phyloP scores from a whole-genome alignment of 2,329 filamentous ascomycete genomes.

The Thielaviopsis musarum region DNA sequence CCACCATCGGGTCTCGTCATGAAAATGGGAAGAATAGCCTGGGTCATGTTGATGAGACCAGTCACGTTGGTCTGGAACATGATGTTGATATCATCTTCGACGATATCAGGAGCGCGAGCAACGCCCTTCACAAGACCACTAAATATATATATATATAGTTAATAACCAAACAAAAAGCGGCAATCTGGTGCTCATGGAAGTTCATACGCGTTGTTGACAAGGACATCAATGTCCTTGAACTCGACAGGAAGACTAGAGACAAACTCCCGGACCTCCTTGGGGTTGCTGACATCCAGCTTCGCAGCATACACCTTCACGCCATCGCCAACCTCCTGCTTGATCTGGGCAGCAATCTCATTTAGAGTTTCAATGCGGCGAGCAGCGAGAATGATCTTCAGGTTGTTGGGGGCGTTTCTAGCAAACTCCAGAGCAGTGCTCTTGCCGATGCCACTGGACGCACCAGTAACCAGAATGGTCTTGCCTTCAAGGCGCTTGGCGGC shows the following conservation, averaged over 20 bases:
- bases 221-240: constrained; percentile 68
- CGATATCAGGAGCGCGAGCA: constrained; percentile 70
- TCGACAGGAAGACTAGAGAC: constrained; percentile 59
- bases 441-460: constrained; percentile 86
- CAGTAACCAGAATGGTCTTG: constrained; percentile 86
- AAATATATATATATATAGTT: constrained; percentile 20
- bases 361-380: constrained; percentile 72
- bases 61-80: constrained; percentile 94
- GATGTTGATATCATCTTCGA: constrained; percentile 59
- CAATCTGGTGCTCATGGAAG: constrained; percentile 13
- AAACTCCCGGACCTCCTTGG: constrained; percentile 56
- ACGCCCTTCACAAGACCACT: constrained; percentile 83
- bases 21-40: constrained; percentile 72
- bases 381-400: constrained; percentile 72
- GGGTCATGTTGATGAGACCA: constrained; percentile 91
- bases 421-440: constrained; percentile 76
- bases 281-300: constrained; percentile 72
- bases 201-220: constrained; percentile 88
- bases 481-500: constrained; percentile 71
- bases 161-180: constrained; percentile 10
- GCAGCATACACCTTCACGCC: constrained; percentile 72
- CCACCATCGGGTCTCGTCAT: constrained; percentile 59
- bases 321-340: constrained; percentile 56
- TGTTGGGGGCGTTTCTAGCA: constrained; percentile 62
- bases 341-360: constrained; percentile 58